Evolutionary conservation across 2,329 filamentous ascomycete species (phyloP).

Genomic region (Colletotrichum navitas): DNA sequence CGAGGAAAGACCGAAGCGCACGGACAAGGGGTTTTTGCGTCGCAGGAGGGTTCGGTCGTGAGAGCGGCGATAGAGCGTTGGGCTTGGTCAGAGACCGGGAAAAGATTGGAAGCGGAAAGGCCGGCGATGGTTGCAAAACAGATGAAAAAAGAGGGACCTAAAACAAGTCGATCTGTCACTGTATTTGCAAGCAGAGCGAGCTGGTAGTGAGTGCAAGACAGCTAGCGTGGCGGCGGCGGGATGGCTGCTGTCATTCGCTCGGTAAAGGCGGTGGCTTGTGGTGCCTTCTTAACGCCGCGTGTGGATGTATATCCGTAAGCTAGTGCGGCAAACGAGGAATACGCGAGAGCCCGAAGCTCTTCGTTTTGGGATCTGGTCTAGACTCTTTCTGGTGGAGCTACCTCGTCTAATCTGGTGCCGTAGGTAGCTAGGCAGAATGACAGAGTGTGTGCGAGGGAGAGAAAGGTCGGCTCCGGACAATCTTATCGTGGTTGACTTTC

Average conservation of each 20-base stretch:
- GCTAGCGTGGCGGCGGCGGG: slow-evolving; percentile 30
- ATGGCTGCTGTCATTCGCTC: slow-evolving; percentile 34
- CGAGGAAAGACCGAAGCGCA: slow-evolving; percentile 11
- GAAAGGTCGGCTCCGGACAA: neutral
- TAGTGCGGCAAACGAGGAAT: slow-evolving; percentile 10
- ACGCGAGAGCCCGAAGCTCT: slow-evolving; percentile 27
- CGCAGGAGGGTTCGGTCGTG: neutral
- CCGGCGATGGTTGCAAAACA: neutral
- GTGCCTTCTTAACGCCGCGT: slow-evolving; percentile 32
- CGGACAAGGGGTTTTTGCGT: neutral
- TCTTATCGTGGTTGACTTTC: neutral
- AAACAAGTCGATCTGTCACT: slow-evolving; percentile 20
- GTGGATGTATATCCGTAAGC: slow-evolving; percentile 10
- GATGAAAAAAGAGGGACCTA: slow-evolving; percentile 7
- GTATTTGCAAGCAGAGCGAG: slow-evolving; percentile 30
- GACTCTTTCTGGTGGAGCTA: slow-evolving; percentile 25
- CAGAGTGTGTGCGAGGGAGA: neutral
- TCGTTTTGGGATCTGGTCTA: slow-evolving; percentile 18
- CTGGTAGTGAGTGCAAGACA: slow-evolving; percentile 27
- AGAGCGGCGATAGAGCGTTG: neutral
- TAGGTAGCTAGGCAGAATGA: slow-evolving; percentile 8
- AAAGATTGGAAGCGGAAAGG: neutral
- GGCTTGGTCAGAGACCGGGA: neutral
- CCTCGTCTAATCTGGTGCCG: slow-evolving; percentile 14
- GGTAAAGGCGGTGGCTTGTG: slow-evolving; percentile 37